These are phyloP conservation scores for Alternaria burnsii DNA, from an alignment of 2,329 filamentous ascomycete species.

Conservation along the genomic window DNA sequence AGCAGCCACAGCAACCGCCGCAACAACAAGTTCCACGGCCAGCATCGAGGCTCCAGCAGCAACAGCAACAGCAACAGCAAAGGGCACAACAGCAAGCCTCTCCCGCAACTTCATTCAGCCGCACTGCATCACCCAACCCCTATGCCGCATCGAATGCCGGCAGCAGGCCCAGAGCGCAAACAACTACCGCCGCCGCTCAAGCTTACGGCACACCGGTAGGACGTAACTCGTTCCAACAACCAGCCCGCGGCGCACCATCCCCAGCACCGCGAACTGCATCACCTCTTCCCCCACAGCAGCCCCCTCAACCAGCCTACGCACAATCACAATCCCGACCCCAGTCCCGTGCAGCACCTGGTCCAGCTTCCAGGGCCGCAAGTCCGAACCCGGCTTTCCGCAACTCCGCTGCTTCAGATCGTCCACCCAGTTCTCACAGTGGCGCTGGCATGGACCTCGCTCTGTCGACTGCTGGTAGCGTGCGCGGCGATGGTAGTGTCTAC, in stretches of 20 bases:
- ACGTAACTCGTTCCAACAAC: slow-evolving; percentile 49
- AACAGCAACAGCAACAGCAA: slow-evolving; percentile 9
- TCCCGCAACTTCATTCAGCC: slow-evolving; percentile 22
- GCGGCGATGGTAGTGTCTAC: slow-evolving; percentile 51
- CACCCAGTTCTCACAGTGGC: slow-evolving; percentile 55
- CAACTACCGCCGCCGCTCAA: slow-evolving; percentile 41
- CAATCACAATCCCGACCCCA: slow-evolving; percentile 8
- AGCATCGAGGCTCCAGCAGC: slow-evolving; percentile 12
- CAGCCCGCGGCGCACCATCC: slow-evolving; percentile 51
- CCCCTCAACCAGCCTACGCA: slow-evolving; percentile 50
- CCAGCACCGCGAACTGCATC: slow-evolving; percentile 52
- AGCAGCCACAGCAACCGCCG: slow-evolving; percentile 5
- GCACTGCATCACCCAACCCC: slow-evolving; percentile 67
- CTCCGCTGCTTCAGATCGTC: slow-evolving; percentile 55
- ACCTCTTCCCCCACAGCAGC: slow-evolving; percentile 49
- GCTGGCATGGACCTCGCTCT: slow-evolving; percentile 56
- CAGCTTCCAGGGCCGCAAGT: slow-evolving; percentile 57
- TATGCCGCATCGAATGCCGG: slow-evolving; percentile 57
- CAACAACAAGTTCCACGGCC: slow-evolving; percentile 8
- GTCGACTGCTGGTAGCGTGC: slow-evolving; percentile 50
- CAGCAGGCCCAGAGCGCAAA: slow-evolving; percentile 48
- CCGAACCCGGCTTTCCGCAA: slow-evolving; percentile 62
- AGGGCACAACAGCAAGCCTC: slow-evolving; percentile 13
- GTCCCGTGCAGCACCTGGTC: slow-evolving; percentile 42
- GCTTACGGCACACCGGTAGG: slow-evolving; percentile 44